Base-by-base conservation (phyloP, 2,329 filamentous ascomycete species). In the Pseudogymnoascus sp. region DNA sequence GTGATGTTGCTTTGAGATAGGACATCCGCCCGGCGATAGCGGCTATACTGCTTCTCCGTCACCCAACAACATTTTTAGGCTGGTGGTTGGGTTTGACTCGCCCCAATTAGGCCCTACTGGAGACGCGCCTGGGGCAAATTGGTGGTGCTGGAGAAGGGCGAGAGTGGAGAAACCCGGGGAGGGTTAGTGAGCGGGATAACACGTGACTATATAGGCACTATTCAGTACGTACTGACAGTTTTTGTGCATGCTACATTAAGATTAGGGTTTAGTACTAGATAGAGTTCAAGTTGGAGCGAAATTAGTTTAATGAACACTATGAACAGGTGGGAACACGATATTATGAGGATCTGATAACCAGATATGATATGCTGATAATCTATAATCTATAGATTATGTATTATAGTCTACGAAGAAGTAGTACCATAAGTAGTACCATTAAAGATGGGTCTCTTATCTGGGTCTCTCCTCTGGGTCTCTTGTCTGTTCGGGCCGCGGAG, bases 21-120 rank as follows among this genome's bases (percentile, higher is more conserved):
- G 47, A 57, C 47, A 57, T 11, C 44, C 44, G 44, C n/a, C 26
- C 47, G 47, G 47, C 47, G 47, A 57, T 57, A 57, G 47, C 47
- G 47, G 47, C 47, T 57, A 57, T 33, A 57, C 26, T 57, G 10
- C 26, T 57, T 8, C 47, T 57, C 26, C 26, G 26, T 57, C 19
- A 10, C 47, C 6, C 47, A 33, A 53, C 47, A 53, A 50, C 44
- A 28, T 26, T 53, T 31, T 53, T 53, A 19, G 42, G 42, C 47
- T 57, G 47, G 47, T 23, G 47, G 26, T 33, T 33, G 26, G 47
- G 47, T 50, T 19, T 57, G 47, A 57, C 47, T 57, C 47, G 47
- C 26, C n/a, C 26, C 47, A 57, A 57, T 57, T 33, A 26, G 47
- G 47, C 26, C n/a, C 47, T 53, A 53, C 31, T 31, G 26, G 47